Evolutionary conservation across 495 filamentous ascomycete genomes (phyloP).

Genomic region (Talaromyces nanjingensis): DNA sequence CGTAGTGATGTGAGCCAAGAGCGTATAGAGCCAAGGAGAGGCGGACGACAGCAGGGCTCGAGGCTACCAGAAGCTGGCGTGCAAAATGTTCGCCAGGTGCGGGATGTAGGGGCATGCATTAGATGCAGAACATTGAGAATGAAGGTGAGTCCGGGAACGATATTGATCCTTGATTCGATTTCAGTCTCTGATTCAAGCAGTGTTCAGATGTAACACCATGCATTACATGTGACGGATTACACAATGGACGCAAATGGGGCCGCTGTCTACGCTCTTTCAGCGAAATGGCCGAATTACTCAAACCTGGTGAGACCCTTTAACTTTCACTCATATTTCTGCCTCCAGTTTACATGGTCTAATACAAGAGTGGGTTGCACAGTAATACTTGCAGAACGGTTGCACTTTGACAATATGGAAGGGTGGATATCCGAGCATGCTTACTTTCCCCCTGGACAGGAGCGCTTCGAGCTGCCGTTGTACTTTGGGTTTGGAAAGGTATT

Average conservation of each 20-base stretch:
- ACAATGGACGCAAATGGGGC: not conserved
- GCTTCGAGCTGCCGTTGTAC: slow-evolving; percentile 6
- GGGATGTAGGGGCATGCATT: not conserved
- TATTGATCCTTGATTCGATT: not conserved
- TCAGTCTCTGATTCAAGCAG: not conserved
- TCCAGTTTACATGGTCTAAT: not conserved
- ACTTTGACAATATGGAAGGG: not conserved
- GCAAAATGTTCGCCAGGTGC: not conserved
- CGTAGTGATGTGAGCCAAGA: not conserved
- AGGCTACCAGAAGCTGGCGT: not conserved
- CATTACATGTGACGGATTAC: not conserved
- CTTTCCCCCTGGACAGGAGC: not conserved
- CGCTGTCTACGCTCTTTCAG: not conserved
- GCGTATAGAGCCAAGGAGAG: not conserved
- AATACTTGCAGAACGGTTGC: not conserved
- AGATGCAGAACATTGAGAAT: slow-evolving; percentile 1
- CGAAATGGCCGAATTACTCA: not conserved
- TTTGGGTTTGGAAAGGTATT: slow-evolving; percentile 11
- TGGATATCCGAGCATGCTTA: not conserved
- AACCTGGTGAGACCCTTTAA: not conserved
- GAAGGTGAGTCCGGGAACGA: not conserved
- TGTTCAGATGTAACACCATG: not conserved
- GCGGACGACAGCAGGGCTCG: not conserved
- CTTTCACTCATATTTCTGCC: not conserved
- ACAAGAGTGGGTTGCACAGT: not conserved